Conservation (phyloP, 345 rosid genomes). For the Gossypium arboreum region DNA sequence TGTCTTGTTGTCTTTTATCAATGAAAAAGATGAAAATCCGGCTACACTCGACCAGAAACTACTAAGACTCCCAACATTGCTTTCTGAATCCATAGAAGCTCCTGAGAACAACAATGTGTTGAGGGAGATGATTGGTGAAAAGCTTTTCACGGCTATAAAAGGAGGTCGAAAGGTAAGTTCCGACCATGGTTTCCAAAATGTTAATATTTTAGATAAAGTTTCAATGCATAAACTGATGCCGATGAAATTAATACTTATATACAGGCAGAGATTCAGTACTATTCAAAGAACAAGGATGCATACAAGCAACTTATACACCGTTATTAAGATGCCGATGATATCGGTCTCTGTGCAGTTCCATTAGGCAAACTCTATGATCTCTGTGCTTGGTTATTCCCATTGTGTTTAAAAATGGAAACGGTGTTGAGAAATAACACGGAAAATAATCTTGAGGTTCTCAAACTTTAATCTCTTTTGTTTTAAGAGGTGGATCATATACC, state of each 20-base stretch:
- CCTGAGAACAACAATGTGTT: slow-evolving; percentile 48
- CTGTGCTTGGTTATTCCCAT: neutral
- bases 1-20: neutral
- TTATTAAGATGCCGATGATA: slow-evolving; percentile 29
- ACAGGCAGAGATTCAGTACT: slow-evolving; percentile 47
- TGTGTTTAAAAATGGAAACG: too few relatives aligned
- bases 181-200: neutral
- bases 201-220: neutral
- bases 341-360: neutral
- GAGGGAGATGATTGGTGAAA: slow-evolving; percentile 61
- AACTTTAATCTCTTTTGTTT: too few relatives aligned
- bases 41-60: slow-evolving; percentile 42
- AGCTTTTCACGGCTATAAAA: slow-evolving; percentile 63
- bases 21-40: slow-evolving; percentile 60
- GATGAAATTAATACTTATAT: neutral
- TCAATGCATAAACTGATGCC: neutral
- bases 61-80: slow-evolving; percentile 61
- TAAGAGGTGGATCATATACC: too few relatives aligned
- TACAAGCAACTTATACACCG: slow-evolving; percentile 85
- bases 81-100: slow-evolving; percentile 70
- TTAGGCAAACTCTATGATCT: neutral
- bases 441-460: too few relatives aligned
- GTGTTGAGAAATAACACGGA: too few relatives aligned
- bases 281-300: slow-evolving; percentile 50
- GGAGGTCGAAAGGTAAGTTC: slow-evolving; percentile 76